Evolutionary conservation across 2,329 filamentous ascomycete genomes (phyloP), one percentile per base, ranked within the genome.

Genomic region (Fusarium nodosum): DNA sequence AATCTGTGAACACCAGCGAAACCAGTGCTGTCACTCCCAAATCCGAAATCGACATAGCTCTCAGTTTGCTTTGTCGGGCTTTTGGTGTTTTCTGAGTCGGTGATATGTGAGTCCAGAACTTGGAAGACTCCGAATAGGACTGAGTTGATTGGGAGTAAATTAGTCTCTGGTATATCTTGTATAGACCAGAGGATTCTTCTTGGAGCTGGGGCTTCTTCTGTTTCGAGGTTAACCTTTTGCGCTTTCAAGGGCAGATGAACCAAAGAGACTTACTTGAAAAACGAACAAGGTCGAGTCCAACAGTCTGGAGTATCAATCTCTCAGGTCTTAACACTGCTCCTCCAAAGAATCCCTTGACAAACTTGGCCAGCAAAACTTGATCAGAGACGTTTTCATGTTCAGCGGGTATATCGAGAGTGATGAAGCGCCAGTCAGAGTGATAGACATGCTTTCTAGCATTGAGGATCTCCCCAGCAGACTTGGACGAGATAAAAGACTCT

Each of bases 1-100:
- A 79, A 76, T 3, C 76, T 68, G 48, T 79, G 77, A 4, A 72
- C 73, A 0, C 77, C 77, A 0, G 71, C 68, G n/a, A 79, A 79
- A 0, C 16, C 24, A 0, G 51, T 47, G 47, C 64, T 39, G 22
- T 77, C 72, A 16, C 67, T 74, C 2, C 77, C 76, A 20, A 76
- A 79, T 0, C 69, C 66, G 45, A 78, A 72, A 60, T 79, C 77
- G 11, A 78, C 45, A 31, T 71, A 70, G 33, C 77, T 78, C 13
- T 74, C 63, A 1, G 57, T 61, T 11, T 18, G 15, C 2, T 34
- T 50, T 24, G 34, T 39, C 4, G 28, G 3, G 8, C 8, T 11
- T 28, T 53, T 22, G 3, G 3, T 12, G 2, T 20, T 31, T 8
- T 12, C 22, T 13, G 22, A 30, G 3, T 69, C 26, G 2, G 38